A percentile compares a stretch with the other conserved stretches of the same genome.
These are phyloP conservation scores for Camellia granthamiana DNA, from an alignment of 148 eudicot species.

Conservation along the genomic window DNA sequence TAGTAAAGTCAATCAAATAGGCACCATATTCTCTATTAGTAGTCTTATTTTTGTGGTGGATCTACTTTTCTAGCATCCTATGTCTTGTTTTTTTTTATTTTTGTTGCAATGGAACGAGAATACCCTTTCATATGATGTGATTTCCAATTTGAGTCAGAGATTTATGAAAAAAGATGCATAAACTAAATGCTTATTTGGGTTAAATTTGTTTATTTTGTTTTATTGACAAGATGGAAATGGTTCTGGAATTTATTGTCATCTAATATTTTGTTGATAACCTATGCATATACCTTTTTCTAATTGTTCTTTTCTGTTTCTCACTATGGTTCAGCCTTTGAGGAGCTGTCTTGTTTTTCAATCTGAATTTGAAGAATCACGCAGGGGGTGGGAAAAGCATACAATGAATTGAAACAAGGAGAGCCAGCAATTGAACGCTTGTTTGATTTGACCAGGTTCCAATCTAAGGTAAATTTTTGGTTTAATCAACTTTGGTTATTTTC, in stretches of 20 bases:
- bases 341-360: constrained; percentile 27
- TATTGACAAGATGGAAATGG: not conserved
- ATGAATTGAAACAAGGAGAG: constrained; percentile 95
- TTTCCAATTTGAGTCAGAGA: not conserved
- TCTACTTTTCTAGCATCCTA: not conserved
- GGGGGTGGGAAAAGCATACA: constrained; percentile 96
- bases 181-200: not conserved
- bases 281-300: constrained; percentile 8
- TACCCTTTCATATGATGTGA: not conserved
- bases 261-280: not conserved
- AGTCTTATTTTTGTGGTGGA: not conserved
- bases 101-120: not conserved
- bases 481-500: not conserved
- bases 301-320: constrained; percentile 10
- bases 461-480: constrained; percentile 44
- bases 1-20: not conserved
- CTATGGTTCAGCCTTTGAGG: constrained; percentile 29
- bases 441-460: constrained; percentile 59
- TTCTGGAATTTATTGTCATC: not conserved
- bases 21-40: not conserved
- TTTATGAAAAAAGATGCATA: not conserved
- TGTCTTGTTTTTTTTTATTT: constrained; percentile 3
- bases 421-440: constrained; percentile 92
- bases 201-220: constrained; percentile 4
- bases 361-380: constrained; percentile 47